Percentiles rank a stretch among this genome's conserved stretches.
Evolutionary conservation across 2,329 filamentous ascomycete genomes (phyloP).

Genomic region (Coleophoma crateriformis): DNA sequence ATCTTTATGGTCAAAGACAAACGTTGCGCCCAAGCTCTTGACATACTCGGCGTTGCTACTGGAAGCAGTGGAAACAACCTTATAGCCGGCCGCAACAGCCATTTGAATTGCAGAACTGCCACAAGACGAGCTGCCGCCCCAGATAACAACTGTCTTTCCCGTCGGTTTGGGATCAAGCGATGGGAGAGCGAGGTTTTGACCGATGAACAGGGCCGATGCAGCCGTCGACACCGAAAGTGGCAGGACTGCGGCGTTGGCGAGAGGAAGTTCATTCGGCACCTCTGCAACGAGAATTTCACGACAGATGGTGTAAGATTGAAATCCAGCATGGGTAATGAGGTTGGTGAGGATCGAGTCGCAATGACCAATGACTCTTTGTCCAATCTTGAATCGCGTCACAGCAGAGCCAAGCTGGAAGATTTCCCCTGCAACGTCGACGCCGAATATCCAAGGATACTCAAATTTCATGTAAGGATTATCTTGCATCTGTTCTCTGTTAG

Average conservation of each 20-base stretch:
- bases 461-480: constrained; percentile 5
- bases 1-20: constrained; percentile 38
- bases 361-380: constrained; percentile 25
- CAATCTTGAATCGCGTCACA: constrained; percentile 35
- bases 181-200: constrained; percentile 10
- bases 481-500: constrained; percentile 17
- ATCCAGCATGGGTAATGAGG: constrained; percentile 21
- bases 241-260: constrained; percentile 27
- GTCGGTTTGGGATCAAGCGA: constrained; percentile 4
- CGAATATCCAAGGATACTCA: constrained; percentile 17
- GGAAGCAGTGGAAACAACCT: constrained; percentile 39
- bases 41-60: constrained; percentile 35
- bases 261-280: constrained; percentile 26
- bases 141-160: constrained; percentile 16
- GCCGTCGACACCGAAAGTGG: constrained; percentile 29
- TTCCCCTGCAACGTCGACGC: constrained; percentile 20
- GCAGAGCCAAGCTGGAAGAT: constrained; percentile 33
- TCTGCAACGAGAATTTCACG: constrained; percentile 16
- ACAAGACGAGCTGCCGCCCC: constrained; percentile 16
- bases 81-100: constrained; percentile 27
- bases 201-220: constrained; percentile 23
- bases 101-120: constrained; percentile 16
- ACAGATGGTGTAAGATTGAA: constrained; percentile 26
- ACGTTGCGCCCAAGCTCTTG: constrained; percentile 35
- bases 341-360: constrained; percentile 10